Evolutionary conservation across 495 filamentous ascomycete genomes (phyloP).

Genomic region (Neurospora sp.): DNA sequence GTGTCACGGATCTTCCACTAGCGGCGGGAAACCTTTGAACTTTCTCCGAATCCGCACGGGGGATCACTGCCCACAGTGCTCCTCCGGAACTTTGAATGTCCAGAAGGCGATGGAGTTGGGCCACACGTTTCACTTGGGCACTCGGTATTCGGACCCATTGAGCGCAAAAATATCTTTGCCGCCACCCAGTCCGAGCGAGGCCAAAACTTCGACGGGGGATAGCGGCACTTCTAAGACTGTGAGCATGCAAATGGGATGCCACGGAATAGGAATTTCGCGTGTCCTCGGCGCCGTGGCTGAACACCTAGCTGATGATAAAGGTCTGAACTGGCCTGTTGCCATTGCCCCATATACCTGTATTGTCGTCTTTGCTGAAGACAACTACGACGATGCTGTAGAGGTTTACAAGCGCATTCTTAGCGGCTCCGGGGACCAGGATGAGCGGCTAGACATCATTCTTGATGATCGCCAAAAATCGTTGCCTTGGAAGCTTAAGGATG

Average conservation of each 20-base stretch:
- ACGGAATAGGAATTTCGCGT: slow-evolving; percentile 89
- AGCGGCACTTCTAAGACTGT: slow-evolving; percentile 18
- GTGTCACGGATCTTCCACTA: neutral
- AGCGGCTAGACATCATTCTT: slow-evolving; percentile 45
- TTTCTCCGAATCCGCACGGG: slow-evolving; percentile 55
- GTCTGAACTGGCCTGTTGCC: slow-evolving; percentile 78
- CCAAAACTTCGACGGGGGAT: slow-evolving; percentile 4
- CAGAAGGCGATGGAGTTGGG: slow-evolving; percentile 78
- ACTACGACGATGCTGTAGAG: slow-evolving; percentile 38
- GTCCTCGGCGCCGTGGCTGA: slow-evolving; percentile 82
- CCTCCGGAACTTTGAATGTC: slow-evolving; percentile 49
- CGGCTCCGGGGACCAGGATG: neutral
- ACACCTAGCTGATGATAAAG: slow-evolving; percentile 55
- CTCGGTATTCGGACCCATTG: slow-evolving; percentile 71
- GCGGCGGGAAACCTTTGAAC: slow-evolving; percentile 31
- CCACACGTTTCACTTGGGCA: slow-evolving; percentile 91
- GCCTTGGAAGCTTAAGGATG: slow-evolving; percentile 80
- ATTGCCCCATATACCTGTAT: slow-evolving; percentile 75
- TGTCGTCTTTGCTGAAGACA: slow-evolving; percentile 50
- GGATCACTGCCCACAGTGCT: slow-evolving; percentile 64
- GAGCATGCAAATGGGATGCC: slow-evolving; percentile 85
- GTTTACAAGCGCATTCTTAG: slow-evolving; percentile 44
- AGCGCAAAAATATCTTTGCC: slow-evolving; percentile 46
- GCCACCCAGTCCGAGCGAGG: slow-evolving; percentile 5
- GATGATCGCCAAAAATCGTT: slow-evolving; percentile 67